Base-by-base conservation (phyloP, 768 basidiomycete genomes). In the Holtermanniella nyarrowii region DNA sequence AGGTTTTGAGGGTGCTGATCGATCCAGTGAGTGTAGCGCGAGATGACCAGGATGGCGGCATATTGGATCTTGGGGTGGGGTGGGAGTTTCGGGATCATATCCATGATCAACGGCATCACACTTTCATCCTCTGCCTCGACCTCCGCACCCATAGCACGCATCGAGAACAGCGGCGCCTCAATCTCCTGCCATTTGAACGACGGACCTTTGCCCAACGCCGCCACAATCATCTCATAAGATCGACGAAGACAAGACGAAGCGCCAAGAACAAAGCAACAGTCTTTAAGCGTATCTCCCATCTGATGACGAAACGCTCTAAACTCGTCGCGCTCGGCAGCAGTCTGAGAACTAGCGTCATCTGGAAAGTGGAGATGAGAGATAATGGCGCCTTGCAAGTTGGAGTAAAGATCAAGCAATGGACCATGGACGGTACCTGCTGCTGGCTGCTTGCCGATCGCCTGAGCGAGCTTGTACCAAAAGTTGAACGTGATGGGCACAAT, bases 281-380 rank as follows among this genome's bases (percentile, higher is more conserved):
- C 95, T 73, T 99, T 99, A 57, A 99, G 78, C 3, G 95, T 97
- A 69, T 99, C 91, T 37, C 95, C 95, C 87, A 99, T 97, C 55
- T 90, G 82, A 75, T 99, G 95, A 44, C 95, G 78, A 77, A 99
- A 99, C 3, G 82, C 79, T 20, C 95, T 80, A 78, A 97, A 99
- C 62, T 85, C 83, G 50, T 99, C 95, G 3, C 84, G 79, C 68
- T 96, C 95, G 72, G 91, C 87, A 16, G 82, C 81, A 18, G 78
- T 77, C 60, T 90, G 69, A 5, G 59, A 51, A 39, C 62, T 58
- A 10, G 79, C 62, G 56, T 96, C 88, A 4, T 79, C 61, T 16
- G 95, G 91, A 73, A 95, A 97, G 66, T 87, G 87, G 7, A 99
- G 78, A 68, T 97, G 95, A 27, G 76, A 73, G 67, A 97, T 89